These are phyloP conservation scores for Pythium apleroticum DNA, from an alignment of 352 stramenopile genomes.

Conservation along the genomic window DNA sequence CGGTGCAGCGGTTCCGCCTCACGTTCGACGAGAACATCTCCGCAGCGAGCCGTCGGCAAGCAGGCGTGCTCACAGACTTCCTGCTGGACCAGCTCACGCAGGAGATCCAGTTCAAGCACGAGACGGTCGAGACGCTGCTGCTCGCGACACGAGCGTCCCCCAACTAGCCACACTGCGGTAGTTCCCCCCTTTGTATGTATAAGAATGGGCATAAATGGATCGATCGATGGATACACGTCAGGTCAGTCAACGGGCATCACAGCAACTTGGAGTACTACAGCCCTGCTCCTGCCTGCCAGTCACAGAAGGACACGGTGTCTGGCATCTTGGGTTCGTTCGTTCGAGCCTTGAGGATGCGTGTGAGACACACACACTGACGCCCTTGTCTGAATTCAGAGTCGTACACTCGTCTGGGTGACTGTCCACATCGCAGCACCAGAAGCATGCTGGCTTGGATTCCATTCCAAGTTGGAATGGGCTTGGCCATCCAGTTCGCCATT, in stretches of 20 bases:
- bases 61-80: slow-evolving; percentile 18
- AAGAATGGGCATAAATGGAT: not conserved
- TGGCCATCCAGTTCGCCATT: too few relatives aligned
- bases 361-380: not conserved
- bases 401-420: not conserved
- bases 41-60: slow-evolving; percentile 7
- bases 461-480: too few relatives aligned
- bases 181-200: not conserved
- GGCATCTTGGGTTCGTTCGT: not conserved
- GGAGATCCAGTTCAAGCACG: slow-evolving; percentile 22
- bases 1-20: slow-evolving; percentile 7
- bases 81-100: slow-evolving; percentile 15
- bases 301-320: too few relatives aligned
- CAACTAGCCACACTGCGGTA: not conserved
- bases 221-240: not conserved
- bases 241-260: not conserved
- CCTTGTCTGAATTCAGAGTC: not conserved
- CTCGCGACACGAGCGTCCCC: slow-evolving; percentile 3
- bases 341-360: not conserved
- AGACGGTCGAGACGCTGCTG: slow-evolving; percentile 19
- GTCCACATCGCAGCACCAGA: not conserved
- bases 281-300: too few relatives aligned
- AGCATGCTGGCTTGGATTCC: too few relatives aligned
- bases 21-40: slow-evolving; percentile 13
- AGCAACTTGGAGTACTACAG: too few relatives aligned